phyloP scores from a whole-genome alignment of 495 filamentous ascomycete genomes.

The Emericellopsis terricola region DNA sequence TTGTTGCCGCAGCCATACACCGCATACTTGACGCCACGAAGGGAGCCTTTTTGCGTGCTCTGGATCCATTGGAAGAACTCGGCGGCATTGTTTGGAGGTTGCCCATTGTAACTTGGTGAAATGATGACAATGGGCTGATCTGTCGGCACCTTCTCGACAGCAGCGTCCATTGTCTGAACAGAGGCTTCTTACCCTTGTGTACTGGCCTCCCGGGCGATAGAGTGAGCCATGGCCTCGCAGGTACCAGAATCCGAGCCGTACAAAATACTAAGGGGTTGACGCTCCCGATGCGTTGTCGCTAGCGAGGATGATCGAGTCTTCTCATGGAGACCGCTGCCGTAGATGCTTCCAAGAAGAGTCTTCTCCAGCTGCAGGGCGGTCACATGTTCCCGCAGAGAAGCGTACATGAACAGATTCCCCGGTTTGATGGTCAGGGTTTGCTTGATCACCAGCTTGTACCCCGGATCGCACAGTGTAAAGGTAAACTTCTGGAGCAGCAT shows the following conservation, averaged over 20 bases:
- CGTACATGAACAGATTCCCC: conserved; percentile 42
- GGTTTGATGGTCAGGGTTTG: conserved; percentile 56
- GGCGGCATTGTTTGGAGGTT: conserved; percentile 46
- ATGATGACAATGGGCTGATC: conserved; percentile 38
- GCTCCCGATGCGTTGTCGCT: not conserved
- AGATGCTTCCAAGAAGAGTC: too few species aligned
- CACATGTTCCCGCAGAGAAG: too few species aligned
- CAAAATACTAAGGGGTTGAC: conserved; percentile 31
- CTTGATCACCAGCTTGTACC: conserved; percentile 39
- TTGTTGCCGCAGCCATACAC: conserved; percentile 35
- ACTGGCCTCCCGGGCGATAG: conserved; percentile 32
- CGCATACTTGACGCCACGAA: conserved; percentile 34
- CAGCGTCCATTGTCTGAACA: conserved; percentile 32
- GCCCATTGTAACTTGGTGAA: conserved; percentile 44
- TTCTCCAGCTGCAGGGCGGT: too few species aligned
- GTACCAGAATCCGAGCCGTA: conserved; percentile 57
- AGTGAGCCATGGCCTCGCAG: conserved; percentile 43
- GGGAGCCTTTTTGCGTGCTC: conserved; percentile 19
- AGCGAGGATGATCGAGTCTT: conserved; percentile 11
- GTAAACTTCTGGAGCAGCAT: conserved; percentile 37
- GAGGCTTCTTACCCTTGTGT: conserved; percentile 33
- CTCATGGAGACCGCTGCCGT: conserved; percentile 29
- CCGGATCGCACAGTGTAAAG: conserved; percentile 28
- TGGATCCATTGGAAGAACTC: conserved; percentile 46
- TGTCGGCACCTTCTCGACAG: conserved; percentile 34